phyloP scores from a whole-genome alignment of 345 rosid species.

The Citropsis articulata region DNA sequence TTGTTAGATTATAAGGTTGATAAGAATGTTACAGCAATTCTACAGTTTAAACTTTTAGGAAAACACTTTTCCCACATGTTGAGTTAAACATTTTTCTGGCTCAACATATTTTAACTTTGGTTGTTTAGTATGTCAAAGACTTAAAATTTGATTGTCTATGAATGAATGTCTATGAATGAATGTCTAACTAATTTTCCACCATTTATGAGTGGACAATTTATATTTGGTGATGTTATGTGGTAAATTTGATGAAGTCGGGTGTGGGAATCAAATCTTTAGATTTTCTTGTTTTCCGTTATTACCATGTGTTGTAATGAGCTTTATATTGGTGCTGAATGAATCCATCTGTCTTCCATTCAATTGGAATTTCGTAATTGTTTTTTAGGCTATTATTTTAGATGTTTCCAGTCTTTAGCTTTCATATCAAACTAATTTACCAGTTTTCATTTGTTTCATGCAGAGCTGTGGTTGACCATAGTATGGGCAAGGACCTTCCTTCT shows the following conservation, averaged over 20 bases:
- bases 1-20: neutral
- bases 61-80: neutral
- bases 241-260: neutral
- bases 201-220: neutral
- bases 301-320: neutral
- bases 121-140: neutral
- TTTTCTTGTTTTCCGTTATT: constrained; percentile 1
- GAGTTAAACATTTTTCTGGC: neutral
- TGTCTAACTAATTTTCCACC: neutral
- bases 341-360: neutral
- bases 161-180: neutral
- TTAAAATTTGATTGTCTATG: neutral
- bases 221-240: neutral
- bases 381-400: neutral
- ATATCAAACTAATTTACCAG: constrained; percentile 8
- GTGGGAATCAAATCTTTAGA: constrained; percentile 1
- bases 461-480: constrained; percentile 95
- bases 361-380: neutral
- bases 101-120: neutral
- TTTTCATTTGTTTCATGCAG: constrained; percentile 41
- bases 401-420: constrained; percentile 11
- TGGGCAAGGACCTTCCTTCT: constrained; percentile 88
- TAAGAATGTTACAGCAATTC: neutral
- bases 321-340: neutral
- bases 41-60: neutral